Evolutionary conservation across 1,139 yeast species (phyloP).

Genomic region (Yamadazyma membranifaciens): DNA sequence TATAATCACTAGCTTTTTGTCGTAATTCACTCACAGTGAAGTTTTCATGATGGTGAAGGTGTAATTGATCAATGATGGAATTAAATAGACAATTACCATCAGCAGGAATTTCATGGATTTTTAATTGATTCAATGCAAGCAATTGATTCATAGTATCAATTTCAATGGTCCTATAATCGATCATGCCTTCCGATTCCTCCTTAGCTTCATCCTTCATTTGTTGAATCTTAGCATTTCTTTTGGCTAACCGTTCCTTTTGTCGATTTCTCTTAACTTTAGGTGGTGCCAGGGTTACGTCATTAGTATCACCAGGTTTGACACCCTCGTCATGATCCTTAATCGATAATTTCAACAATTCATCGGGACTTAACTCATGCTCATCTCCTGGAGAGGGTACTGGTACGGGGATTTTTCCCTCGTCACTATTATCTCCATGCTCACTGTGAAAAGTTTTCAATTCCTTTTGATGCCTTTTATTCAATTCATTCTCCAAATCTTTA

Average conservation of each 20-base stretch:
- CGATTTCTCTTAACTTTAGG: slow-evolving; percentile 60
- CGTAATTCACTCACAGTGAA: slow-evolving; percentile 57
- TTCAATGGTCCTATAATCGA: slow-evolving; percentile 72
- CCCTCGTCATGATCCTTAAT: neutral
- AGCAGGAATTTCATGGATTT: slow-evolving; percentile 68
- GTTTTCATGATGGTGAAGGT: slow-evolving; percentile 20
- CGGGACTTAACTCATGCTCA: slow-evolving; percentile 56
- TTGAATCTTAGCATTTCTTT: slow-evolving; percentile 68
- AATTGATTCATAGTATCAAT: slow-evolving; percentile 58
- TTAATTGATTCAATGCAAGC: slow-evolving; percentile 46
- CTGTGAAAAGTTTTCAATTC: slow-evolving; percentile 27
- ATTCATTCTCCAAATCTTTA: slow-evolving; percentile 53
- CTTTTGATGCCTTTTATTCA: slow-evolving; percentile 50
- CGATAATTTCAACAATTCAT: slow-evolving; percentile 39
- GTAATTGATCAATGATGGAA: slow-evolving; percentile 76
- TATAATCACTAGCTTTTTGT: slow-evolving; percentile 62
- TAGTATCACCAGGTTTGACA: neutral
- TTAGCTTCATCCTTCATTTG: slow-evolving; percentile 65
- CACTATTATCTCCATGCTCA: neutral
- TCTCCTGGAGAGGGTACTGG: slow-evolving; percentile 10
- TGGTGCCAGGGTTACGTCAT: slow-evolving; percentile 8
- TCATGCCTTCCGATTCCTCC: slow-evolving; percentile 58
- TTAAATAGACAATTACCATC: slow-evolving; percentile 96
- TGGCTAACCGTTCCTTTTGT: slow-evolving; percentile 79
- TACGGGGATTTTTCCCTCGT: too few relatives aligned